Evolutionary conservation across 768 basidiomycete genomes (phyloP).

Genomic region (Leccinum pellstonianum): DNA sequence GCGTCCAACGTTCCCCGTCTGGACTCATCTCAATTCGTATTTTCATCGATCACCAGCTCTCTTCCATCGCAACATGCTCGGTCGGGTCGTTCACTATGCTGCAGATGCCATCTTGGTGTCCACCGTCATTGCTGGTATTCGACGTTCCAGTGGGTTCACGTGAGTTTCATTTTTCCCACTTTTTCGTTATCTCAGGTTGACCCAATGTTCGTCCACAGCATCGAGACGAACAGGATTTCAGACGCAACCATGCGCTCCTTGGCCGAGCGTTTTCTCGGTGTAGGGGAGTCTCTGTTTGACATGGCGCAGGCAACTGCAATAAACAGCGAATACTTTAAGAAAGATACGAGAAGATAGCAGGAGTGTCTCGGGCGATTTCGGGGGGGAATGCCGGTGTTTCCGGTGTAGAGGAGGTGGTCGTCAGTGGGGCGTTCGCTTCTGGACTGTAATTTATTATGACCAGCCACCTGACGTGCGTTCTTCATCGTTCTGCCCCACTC

Average conservation of each 20-base stretch:
- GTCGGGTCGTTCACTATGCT: slow-evolving; percentile 78
- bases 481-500: slow-evolving; percentile 17
- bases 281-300: slow-evolving; percentile 90
- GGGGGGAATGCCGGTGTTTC: slow-evolving; percentile 6
- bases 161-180: slow-evolving; percentile 44
- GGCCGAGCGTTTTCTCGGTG: slow-evolving; percentile 77
- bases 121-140: slow-evolving; percentile 87
- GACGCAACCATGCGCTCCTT: slow-evolving; percentile 76
- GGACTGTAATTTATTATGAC: slow-evolving; percentile 30
- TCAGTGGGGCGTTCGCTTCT: slow-evolving; percentile 20
- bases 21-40: slow-evolving; percentile 2
- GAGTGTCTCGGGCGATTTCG: neutral
- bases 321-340: slow-evolving; percentile 81
- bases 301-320: slow-evolving; percentile 83
- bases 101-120: slow-evolving; percentile 84
- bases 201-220: slow-evolving; percentile 40
- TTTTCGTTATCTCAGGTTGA: neutral
- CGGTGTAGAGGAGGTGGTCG: slow-evolving; percentile 8
- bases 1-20: slow-evolving; percentile 1
- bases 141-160: slow-evolving; percentile 87
- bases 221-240: slow-evolving; percentile 64
- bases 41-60: neutral
- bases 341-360: slow-evolving; percentile 40
- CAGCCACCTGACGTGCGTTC: slow-evolving; percentile 25
- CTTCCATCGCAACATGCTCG: slow-evolving; percentile 43